These are phyloP conservation scores for Pisolithus marmoratus DNA, from an alignment of 768 basidiomycete species.

Conservation along the genomic window DNA sequence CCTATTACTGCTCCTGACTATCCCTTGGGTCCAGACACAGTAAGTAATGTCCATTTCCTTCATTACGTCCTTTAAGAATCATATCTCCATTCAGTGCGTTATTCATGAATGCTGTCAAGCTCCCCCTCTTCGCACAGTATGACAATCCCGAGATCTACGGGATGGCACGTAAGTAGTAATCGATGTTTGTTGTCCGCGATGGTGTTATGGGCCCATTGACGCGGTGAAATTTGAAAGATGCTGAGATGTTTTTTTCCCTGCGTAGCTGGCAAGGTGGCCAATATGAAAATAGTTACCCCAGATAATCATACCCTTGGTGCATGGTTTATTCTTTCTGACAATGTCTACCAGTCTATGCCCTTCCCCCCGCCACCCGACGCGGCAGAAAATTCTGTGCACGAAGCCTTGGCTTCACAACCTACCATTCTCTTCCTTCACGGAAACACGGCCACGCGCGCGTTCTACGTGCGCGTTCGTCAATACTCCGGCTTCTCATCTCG, in stretches of 20 bases:
- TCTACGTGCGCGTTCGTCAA: conserved; percentile 56
- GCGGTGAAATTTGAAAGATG: background rate
- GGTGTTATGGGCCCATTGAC: background rate
- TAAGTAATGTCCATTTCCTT: conserved; percentile 30
- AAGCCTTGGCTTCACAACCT: conserved; percentile 53
- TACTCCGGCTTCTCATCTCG: conserved; percentile 64
- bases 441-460: conserved; percentile 77
- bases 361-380: conserved; percentile 32
- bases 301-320: conserved; percentile 82
- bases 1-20: conserved; percentile 46
- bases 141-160: conserved; percentile 72
- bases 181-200: background rate
- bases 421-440: conserved; percentile 94
- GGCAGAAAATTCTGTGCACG: conserved; percentile 38
- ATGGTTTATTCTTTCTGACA: conserved; percentile 76
- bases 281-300: conserved; percentile 61
- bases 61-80: conserved; percentile 11
- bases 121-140: conserved; percentile 61
- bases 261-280: conserved; percentile 71
- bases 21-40: conserved; percentile 69
- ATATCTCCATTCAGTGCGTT: conserved; percentile 31
- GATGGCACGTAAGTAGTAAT: conserved; percentile 58
- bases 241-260: background rate
- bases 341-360: conserved; percentile 49
- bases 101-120: conserved; percentile 61